Conservation (phyloP, 768 basidiomycete species). For the Pisolithus marmoratus region DNA sequence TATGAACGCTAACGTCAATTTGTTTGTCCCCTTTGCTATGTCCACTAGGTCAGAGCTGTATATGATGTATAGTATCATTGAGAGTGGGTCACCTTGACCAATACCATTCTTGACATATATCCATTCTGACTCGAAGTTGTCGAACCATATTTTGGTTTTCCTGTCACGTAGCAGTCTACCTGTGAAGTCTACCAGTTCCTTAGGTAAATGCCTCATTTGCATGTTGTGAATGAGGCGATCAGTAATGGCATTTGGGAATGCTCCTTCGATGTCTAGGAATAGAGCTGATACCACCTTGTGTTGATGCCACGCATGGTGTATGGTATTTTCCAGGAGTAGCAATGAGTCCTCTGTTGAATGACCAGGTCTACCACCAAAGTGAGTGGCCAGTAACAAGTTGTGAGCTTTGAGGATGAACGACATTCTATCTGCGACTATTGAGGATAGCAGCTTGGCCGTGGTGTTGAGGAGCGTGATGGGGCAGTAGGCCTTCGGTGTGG, state of each 20-base stretch:
- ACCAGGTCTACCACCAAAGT: constrained; percentile 37
- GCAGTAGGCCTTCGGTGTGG: constrained; percentile 26
- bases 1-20: not conserved
- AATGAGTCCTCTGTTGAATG: constrained; percentile 32
- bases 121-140: not conserved
- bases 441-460: not conserved
- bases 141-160: not conserved
- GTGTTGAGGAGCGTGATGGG: constrained; percentile 35
- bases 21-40: not conserved
- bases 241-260: constrained; percentile 35
- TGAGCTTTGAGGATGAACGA: too few species aligned
- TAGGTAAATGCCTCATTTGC: not conserved
- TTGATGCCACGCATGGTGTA: constrained; percentile 34
- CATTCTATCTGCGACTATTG: too few species aligned
- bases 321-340: constrained; percentile 24
- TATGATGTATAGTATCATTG: not conserved
- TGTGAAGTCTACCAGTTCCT: not conserved
- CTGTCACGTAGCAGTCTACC: not conserved
- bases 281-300: constrained; percentile 31
- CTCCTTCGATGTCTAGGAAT: constrained; percentile 39
- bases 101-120: not conserved
- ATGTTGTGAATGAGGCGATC: constrained; percentile 30
- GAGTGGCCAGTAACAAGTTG: constrained; percentile 26
- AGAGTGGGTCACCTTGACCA: not conserved
- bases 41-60: not conserved